A percentile compares a stretch with the other conserved stretches of the same genome.
Conservation (phyloP, 495 filamentous ascomycete species). For the Aspergillus ellipticus region DNA sequence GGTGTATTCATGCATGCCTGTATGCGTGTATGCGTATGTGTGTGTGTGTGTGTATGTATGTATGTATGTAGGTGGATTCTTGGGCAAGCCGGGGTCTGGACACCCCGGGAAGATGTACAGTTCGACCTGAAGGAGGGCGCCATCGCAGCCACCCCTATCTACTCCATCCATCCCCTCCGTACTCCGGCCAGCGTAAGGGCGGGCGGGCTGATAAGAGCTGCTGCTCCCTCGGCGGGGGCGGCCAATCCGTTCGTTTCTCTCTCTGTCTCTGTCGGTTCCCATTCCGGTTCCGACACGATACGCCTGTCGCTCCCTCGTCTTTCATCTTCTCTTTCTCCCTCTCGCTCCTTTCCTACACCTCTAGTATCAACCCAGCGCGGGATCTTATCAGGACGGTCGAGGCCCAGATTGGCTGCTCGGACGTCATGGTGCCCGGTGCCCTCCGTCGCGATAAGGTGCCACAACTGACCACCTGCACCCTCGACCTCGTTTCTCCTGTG, state of each 20-base stretch:
- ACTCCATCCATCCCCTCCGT: not conserved
- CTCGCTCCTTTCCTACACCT: no score
- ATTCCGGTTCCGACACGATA: not conserved
- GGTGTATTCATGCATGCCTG: not conserved
- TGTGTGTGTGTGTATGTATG: constrained; percentile 12
- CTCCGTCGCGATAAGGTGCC: not conserved
- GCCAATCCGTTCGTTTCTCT: no score
- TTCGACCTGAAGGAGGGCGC: no score
- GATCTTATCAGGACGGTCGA: not conserved
- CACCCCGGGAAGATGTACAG: no score
- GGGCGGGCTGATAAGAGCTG: no score
- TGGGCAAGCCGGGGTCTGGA: constrained; percentile 12
- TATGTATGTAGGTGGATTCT: constrained; percentile 11
- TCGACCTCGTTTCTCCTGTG: not conserved
- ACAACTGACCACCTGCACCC: not conserved
- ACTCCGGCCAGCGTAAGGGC: no score
- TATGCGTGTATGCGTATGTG: no score
- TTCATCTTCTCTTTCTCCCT: not conserved
- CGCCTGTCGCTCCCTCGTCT: no score
- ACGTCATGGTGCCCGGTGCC: not conserved
- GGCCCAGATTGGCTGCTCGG: not conserved
- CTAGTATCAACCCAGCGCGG: not conserved
- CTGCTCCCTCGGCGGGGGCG: no score
- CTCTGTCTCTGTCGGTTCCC: not conserved
- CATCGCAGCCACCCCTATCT: no score